phyloP scores from a whole-genome alignment of 352 stramenopile species.

The Phytopythium boreale region DNA sequence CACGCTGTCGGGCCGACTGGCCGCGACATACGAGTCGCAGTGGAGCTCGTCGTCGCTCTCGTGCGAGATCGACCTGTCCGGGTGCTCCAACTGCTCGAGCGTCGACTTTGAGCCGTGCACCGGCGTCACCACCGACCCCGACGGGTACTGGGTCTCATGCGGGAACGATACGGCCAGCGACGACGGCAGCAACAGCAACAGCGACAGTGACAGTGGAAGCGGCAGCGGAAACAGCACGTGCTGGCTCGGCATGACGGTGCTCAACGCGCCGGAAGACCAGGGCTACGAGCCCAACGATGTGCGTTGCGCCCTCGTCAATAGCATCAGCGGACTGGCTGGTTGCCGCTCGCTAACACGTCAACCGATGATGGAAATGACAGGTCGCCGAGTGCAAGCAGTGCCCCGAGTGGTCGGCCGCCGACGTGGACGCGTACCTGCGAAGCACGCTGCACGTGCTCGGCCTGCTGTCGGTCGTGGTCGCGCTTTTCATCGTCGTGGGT shows the following conservation, averaged over 20 bases:
- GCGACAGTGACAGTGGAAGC: not conserved
- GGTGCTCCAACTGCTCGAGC: slow-evolving; percentile 79
- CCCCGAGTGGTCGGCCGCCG: slow-evolving; percentile 66
- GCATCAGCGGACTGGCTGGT: too few species aligned
- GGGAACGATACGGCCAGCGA: slow-evolving; percentile 8
- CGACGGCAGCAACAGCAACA: not conserved
- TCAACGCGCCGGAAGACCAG: slow-evolving; percentile 48
- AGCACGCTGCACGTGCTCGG: slow-evolving; percentile 63
- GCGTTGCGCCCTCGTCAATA: slow-evolving; percentile 28
- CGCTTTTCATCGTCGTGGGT: slow-evolving; percentile 75
- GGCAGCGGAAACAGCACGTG: slow-evolving; percentile 21
- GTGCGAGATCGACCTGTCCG: slow-evolving; percentile 59
- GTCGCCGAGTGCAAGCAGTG: slow-evolving; percentile 72
- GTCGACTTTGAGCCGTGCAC: slow-evolving; percentile 16
- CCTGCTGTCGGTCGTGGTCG: slow-evolving; percentile 62
- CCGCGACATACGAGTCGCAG: slow-evolving; percentile 44
- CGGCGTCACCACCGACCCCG: slow-evolving; percentile 30
- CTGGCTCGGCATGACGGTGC: slow-evolving; percentile 47
- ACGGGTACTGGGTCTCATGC: slow-evolving; percentile 50
- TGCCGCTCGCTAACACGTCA: slow-evolving; percentile 1
- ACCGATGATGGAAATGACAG: slow-evolving; percentile 17
- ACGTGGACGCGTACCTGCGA: slow-evolving; percentile 68
- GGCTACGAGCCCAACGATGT: slow-evolving; percentile 62
- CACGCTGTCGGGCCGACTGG: slow-evolving; percentile 58
- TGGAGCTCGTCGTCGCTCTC: slow-evolving; percentile 40